phyloP scores from a whole-genome alignment of 2,329 filamentous ascomycete species.

The Trichoderma afroharzianum region DNA sequence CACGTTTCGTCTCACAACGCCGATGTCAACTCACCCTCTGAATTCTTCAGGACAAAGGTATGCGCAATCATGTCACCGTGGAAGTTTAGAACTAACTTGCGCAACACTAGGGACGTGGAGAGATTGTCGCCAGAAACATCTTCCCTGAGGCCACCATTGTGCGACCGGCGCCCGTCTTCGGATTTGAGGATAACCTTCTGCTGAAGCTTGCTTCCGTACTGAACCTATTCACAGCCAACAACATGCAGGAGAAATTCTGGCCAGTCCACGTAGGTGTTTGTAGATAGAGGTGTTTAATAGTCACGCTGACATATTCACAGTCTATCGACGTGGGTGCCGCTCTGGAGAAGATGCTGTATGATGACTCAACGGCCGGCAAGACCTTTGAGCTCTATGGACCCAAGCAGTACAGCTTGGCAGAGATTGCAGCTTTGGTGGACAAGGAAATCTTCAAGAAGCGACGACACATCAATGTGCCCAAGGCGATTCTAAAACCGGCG shows the following conservation, averaged over 20 bases:
- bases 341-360: constrained; percentile 83
- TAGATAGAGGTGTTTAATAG: neutral
- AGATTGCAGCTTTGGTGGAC: constrained; percentile 86
- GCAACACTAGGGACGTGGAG: constrained; percentile 61
- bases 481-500: constrained; percentile 70
- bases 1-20: constrained; percentile 96
- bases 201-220: constrained; percentile 76
- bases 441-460: constrained; percentile 87
- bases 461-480: constrained; percentile 87
- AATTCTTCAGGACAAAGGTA: constrained; percentile 90
- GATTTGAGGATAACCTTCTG: constrained; percentile 89
- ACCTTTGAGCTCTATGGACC: constrained; percentile 95
- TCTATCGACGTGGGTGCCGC: constrained; percentile 86
- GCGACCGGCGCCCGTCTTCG: constrained; percentile 87
- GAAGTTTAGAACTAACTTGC: neutral
- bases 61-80: too few relatives aligned
- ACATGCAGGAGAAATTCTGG: constrained; percentile 86
- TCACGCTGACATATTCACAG: constrained; percentile 38
- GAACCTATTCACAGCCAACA: constrained; percentile 85
- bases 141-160: constrained; percentile 98
- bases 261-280: constrained; percentile 73
- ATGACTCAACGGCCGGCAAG: constrained; percentile 84
- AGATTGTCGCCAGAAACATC: constrained; percentile 79
- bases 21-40: constrained; percentile 71
- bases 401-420: constrained; percentile 82